phyloP scores from a whole-genome alignment of 352 stramenopile species.

The Phytophthora kernoviae region DNA sequence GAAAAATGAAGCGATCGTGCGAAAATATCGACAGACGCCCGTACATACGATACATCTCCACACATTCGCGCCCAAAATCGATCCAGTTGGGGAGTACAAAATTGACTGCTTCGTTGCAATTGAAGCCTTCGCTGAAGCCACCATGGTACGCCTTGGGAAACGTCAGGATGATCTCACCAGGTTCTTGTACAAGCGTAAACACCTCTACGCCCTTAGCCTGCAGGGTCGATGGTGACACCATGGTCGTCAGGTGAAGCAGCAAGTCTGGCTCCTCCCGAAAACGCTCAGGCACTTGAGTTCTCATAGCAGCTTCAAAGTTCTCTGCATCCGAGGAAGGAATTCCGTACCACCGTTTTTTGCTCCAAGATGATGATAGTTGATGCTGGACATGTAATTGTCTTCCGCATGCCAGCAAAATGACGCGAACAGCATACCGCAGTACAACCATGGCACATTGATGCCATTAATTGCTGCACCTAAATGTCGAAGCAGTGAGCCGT shows the following conservation, averaged over 20 bases:
- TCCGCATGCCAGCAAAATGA: constrained; percentile 99
- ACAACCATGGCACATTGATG: constrained; percentile 98
- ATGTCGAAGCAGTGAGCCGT: constrained; percentile 93
- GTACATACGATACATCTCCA: constrained; percentile 72
- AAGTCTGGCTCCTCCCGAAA: constrained; percentile 70
- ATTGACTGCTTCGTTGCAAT: constrained; percentile 91
- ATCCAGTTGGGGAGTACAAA: constrained; percentile 89
- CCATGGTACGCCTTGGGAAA: constrained; percentile 97
- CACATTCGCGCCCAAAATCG: constrained; percentile 71
- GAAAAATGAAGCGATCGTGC: constrained; percentile 83
- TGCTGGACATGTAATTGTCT: constrained; percentile 99
- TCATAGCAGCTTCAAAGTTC: constrained; percentile 60
- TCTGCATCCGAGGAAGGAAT: constrained; percentile 60
- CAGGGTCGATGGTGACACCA: constrained; percentile 65
- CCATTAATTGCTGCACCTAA: constrained; percentile 95
- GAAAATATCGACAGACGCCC: constrained; percentile 77
- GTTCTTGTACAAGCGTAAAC: constrained; percentile 77
- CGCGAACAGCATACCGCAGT: constrained; percentile 98
- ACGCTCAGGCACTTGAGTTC: constrained; percentile 57
- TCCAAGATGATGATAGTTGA: constrained; percentile 98
- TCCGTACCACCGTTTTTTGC: constrained; percentile 97
- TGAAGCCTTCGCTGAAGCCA: constrained; percentile 97
- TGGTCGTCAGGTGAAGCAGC: constrained; percentile 77
- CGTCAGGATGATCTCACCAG: constrained; percentile 97
- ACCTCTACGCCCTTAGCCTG: constrained; percentile 52